Evolutionary conservation across 768 basidiomycete species (phyloP).

Genomic region (Dioszegia crocea): DNA sequence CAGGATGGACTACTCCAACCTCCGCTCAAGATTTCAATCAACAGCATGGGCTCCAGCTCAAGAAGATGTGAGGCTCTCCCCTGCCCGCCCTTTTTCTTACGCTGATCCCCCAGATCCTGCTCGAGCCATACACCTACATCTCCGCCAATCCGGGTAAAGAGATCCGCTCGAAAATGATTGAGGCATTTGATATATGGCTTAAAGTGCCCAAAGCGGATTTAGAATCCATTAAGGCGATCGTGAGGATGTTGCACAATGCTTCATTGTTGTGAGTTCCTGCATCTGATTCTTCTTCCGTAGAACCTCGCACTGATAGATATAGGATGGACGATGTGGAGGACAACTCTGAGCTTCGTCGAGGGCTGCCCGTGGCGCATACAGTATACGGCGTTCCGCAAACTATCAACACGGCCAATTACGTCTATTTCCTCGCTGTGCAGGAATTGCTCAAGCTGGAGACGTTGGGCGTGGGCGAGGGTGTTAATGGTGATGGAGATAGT

Average conservation of each 20-base stretch:
- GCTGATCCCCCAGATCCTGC: constrained; percentile 54
- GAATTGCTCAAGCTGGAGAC: constrained; percentile 63
- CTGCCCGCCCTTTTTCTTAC: neutral
- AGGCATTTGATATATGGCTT: constrained; percentile 91
- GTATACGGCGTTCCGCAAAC: constrained; percentile 96
- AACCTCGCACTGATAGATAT: neutral
- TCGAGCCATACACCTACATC: constrained; percentile 85
- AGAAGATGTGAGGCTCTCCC: constrained; percentile 14
- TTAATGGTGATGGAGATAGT: neutral
- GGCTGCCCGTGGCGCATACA: constrained; percentile 88
- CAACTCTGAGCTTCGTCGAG: constrained; percentile 77
- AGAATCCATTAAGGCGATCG: constrained; percentile 68
- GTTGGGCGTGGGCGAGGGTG: neutral
- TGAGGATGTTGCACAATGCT: constrained; percentile 91
- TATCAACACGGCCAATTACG: constrained; percentile 95
- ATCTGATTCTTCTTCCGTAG: neutral
- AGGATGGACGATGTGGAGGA: constrained; percentile 96
- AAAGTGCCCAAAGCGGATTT: constrained; percentile 71
- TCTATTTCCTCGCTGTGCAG: constrained; percentile 88
- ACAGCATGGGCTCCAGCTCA: constrained; percentile 23
- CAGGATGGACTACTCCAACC: constrained; percentile 39
- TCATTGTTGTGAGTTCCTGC: constrained; percentile 67
- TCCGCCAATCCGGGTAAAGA: constrained; percentile 86
- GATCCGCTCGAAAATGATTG: constrained; percentile 77
- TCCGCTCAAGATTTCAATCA: constrained; percentile 17